Evolutionary conservation across 1,139 yeast species (phyloP).

Genomic region (Lodderomyces elongisporus): DNA sequence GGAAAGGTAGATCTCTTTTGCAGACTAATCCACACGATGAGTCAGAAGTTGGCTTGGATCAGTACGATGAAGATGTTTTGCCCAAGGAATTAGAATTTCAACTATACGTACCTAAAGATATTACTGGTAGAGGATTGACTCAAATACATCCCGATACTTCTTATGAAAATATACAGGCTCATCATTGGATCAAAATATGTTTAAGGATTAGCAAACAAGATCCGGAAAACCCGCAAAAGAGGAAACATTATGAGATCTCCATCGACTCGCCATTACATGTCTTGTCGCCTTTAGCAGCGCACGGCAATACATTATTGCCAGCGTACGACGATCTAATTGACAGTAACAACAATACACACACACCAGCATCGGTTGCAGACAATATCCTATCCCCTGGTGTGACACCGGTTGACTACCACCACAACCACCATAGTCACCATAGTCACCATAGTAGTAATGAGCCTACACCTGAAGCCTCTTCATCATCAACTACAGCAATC

Average conservation of each 20-base stretch:
- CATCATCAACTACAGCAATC: background rate
- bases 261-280: slow-evolving; percentile 89
- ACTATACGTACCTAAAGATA: slow-evolving; percentile 65
- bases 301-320: slow-evolving; percentile 66
- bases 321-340: slow-evolving; percentile 36
- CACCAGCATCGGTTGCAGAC: slow-evolving; percentile 7
- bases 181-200: slow-evolving; percentile 91
- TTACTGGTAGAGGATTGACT: slow-evolving; percentile 42
- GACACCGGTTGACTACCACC: slow-evolving; percentile 37
- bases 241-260: slow-evolving; percentile 87
- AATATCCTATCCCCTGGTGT: slow-evolving; percentile 53
- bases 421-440: background rate
- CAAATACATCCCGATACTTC: slow-evolving; percentile 78
- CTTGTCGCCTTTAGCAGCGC: slow-evolving; percentile 61
- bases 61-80: slow-evolving; percentile 35
- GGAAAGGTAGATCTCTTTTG: slow-evolving; percentile 42
- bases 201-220: slow-evolving; percentile 66
- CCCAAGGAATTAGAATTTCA: slow-evolving; percentile 76
- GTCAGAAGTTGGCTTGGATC: slow-evolving; percentile 18
- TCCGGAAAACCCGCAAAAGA: slow-evolving; percentile 49
- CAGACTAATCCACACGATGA: slow-evolving; percentile 9
- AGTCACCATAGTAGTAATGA: background rate
- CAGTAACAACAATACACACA: slow-evolving; percentile 10
- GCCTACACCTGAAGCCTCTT: background rate
- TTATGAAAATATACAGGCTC: slow-evolving; percentile 69